These are phyloP conservation scores for Ceratonia siliqua DNA, from an alignment of 306 rosid species.

Conservation along the genomic window DNA sequence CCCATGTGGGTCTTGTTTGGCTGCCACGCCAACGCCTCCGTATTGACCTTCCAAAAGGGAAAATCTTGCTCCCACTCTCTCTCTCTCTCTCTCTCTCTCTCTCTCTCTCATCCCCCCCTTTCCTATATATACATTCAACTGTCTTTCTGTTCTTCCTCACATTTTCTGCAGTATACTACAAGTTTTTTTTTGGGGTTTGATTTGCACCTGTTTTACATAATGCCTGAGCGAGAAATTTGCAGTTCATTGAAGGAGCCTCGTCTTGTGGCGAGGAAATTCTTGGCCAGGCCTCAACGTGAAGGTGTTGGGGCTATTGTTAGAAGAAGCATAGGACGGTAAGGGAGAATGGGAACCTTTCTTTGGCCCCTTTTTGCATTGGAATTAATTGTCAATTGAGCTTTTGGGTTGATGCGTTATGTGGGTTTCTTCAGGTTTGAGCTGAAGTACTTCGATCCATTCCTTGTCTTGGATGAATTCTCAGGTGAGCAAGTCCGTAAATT, in stretches of 20 bases:
- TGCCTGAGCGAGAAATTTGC: slow-evolving; percentile 56
- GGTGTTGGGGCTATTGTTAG: slow-evolving; percentile 94
- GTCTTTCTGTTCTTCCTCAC: slow-evolving; percentile 24
- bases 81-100: neutral
- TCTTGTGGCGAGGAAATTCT: slow-evolving; percentile 67
- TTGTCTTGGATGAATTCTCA: slow-evolving; percentile 91
- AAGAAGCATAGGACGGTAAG: slow-evolving; percentile 94
- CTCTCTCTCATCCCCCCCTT: neutral
- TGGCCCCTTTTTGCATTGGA: neutral
- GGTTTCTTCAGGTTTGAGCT: slow-evolving; percentile 77
- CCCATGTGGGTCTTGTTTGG: slow-evolving; percentile 37
- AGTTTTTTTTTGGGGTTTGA: no score
- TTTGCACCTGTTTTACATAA: slow-evolving; percentile 16
- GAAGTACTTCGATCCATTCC: slow-evolving; percentile 91
- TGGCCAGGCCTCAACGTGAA: slow-evolving; percentile 91
- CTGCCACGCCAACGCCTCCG: slow-evolving; percentile 22
- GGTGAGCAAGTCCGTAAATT: slow-evolving; percentile 52
- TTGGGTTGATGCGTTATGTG: slow-evolving; percentile 33
- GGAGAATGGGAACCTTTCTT: no score
- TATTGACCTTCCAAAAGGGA: slow-evolving; percentile 36
- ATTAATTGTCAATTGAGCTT: neutral
- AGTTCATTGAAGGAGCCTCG: slow-evolving; percentile 72
- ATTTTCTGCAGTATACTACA: neutral
- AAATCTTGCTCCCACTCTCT: neutral
- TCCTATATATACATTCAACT: slow-evolving; percentile 35